These are phyloP conservation scores for Flaveria robusta DNA, from an alignment of 129 eudicot species.

Conservation along the genomic window DNA sequence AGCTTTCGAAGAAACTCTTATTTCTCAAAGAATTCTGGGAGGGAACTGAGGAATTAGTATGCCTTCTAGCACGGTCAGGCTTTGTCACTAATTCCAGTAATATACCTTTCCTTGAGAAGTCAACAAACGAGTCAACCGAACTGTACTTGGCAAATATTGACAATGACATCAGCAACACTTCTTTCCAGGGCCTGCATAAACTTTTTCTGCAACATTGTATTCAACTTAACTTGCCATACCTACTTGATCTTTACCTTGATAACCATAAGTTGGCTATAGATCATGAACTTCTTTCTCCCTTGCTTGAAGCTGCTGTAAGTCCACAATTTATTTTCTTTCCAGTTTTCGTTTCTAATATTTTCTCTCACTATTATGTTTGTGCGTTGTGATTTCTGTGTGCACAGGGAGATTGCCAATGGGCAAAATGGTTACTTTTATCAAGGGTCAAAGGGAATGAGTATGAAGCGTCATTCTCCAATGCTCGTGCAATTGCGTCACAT, in stretches of 20 bases:
- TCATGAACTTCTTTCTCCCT: slow-evolving; percentile 47
- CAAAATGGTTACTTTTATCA: slow-evolving; percentile 76
- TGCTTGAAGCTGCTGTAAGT: slow-evolving; percentile 77
- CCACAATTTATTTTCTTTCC: slow-evolving; percentile 13
- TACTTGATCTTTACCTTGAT: slow-evolving; percentile 93
- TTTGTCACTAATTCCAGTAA: slow-evolving; percentile 42
- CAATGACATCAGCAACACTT: slow-evolving; percentile 43
- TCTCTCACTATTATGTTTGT: slow-evolving; percentile 24
- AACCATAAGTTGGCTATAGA: slow-evolving; percentile 74
- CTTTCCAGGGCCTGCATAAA: slow-evolving; percentile 71
- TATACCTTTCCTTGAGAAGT: slow-evolving; percentile 38
- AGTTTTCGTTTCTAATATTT: not conserved
- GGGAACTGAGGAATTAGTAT: slow-evolving; percentile 60
- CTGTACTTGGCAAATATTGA: slow-evolving; percentile 32
- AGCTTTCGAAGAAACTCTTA: slow-evolving; percentile 66
- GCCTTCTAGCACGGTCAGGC: slow-evolving; percentile 74
- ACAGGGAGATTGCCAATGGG: slow-evolving; percentile 94
- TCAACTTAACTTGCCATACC: slow-evolving; percentile 76
- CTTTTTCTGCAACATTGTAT: slow-evolving; percentile 69
- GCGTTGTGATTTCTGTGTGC: slow-evolving; percentile 9
- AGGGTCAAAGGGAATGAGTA: slow-evolving; percentile 85
- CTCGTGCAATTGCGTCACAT: slow-evolving; percentile 65
- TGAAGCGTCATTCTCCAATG: slow-evolving; percentile 93
- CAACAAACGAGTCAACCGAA: slow-evolving; percentile 46
- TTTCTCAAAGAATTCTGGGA: slow-evolving; percentile 85